Evolutionary conservation across 116 monocot genomes (phyloP), one percentile per base, ranked within the genome.

Genomic region (Posidonia oceanica): DNA sequence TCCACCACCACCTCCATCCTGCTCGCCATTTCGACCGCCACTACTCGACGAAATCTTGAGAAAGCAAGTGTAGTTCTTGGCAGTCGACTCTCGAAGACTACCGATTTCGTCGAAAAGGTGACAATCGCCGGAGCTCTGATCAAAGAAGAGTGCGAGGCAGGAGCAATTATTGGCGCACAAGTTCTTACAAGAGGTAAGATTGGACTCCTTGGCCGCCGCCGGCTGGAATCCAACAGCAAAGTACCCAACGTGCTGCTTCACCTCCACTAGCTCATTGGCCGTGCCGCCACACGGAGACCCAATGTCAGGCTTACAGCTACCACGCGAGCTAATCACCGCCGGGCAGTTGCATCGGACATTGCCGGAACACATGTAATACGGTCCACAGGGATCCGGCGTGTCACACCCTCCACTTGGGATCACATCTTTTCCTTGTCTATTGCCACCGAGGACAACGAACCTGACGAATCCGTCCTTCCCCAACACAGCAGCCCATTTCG

Each of bases 101-200:
- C 87, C 89, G 36, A 94, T 87, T 63, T 85, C 72, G 71, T 78
- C 75, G 61, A 89, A 94, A 56, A 89, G 53, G 63, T 77, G 89
- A 65, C 94, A 94, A n/a, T 78, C 63, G 3, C 79, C 66, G 29
- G 83, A 78, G 4, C 23, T 55, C 3, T 63, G 44, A 4, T 89
- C 80, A 14, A 77, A 78, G 79, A 94, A 78, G 61, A 83, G 36
- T 0, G 81, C 89, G n/a, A 82, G 55, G 54, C 94, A 94, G 0
- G 94, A 89, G 77, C 94, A 94, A 64, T 94, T 89, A 1, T 15
- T 66, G 21, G 20, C 20, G 69, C 94, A 94, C 0, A 79, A 69
- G 21, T 40, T 54, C 69, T 61, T 69, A 75, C 94, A 94, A 52
- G 70, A 72, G 1, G 65, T 77, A 12, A 87, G 56, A 68, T 78